phyloP scores from a whole-genome alignment of 148 eudicot species.

The Amaranthus cruentus region DNA sequence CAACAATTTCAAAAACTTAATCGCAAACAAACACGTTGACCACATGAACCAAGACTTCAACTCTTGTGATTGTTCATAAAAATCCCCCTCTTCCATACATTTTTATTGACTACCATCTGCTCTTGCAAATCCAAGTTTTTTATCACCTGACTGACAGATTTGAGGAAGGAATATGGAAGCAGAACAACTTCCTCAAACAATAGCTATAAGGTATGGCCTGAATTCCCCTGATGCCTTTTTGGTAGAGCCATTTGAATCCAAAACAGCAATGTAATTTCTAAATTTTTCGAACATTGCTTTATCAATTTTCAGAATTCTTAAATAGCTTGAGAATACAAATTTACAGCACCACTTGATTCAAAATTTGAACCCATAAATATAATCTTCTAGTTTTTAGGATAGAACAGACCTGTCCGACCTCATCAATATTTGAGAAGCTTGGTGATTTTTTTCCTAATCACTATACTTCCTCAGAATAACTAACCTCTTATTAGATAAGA shows the following conservation, averaged over 20 bases:
- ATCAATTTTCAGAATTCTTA: too few relatives aligned
- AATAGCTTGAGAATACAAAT: background rate
- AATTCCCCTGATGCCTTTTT: background rate
- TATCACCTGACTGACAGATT: background rate
- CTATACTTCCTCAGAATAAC: too few relatives aligned
- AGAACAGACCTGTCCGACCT: background rate
- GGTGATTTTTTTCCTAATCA: too few relatives aligned
- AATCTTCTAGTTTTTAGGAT: constrained; percentile 1
- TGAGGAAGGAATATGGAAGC: background rate
- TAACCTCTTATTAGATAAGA: too few relatives aligned
- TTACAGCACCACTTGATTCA: background rate
- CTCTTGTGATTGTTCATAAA: background rate
- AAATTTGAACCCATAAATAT: background rate
- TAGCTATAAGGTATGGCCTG: background rate
- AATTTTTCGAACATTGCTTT: too few relatives aligned
- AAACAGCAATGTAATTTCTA: background rate
- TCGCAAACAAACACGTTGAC: background rate
- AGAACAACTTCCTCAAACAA: background rate
- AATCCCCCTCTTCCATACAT: too few relatives aligned
- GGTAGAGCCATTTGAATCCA: background rate
- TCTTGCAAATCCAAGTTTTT: too few relatives aligned
- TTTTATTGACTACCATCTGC: too few relatives aligned
- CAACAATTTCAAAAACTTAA: background rate
- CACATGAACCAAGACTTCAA: background rate
- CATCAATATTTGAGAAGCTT: too few relatives aligned